Evolutionary conservation across 2,329 filamentous ascomycete genomes (phyloP), one percentile per base, ranked within the genome.

Genomic region (Exserohilum rostratum): DNA sequence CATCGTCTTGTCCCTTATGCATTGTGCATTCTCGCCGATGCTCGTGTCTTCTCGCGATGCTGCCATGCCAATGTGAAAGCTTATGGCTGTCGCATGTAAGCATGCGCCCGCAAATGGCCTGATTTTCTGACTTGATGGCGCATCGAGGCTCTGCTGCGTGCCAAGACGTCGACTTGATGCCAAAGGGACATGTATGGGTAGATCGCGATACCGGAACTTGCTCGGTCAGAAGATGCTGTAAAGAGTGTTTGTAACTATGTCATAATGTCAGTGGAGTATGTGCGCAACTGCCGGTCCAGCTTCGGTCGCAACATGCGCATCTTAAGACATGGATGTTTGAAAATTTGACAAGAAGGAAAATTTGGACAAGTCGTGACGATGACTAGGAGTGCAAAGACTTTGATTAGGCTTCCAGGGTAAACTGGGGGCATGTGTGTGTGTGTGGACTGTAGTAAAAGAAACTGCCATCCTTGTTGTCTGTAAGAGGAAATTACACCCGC

Each of bases 401-500:
- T 40, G 46, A 60, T 60, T 60, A 46, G 45, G 47, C 46, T 47
- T 45, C 49, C 42, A 44, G 38, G 43, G 39, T 18, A 40, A 22
- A 34, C 30, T 45, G 43, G 42, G 31, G 18, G 47, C 38, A 51
- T 50, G 31, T 25, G 22, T 25, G 22, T 25, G 22, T 27, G 46
- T 40, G 53, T 50, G 34, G 44, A 44, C 29, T 39, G 38, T 39
- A 20, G 50, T 49, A 48, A 50, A 50, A 48, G 48, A 45, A 55
- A 27, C 39, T 27, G 27, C 49, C 50, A 35, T 56, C 44, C 37
- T 49, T 49, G 47, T 52, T 65, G 54, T 66, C 60, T 50, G 44
- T 60, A 54, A 42, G 53, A 29, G 31, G 47, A 51, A 57, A 66
- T 55, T 58, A 62, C 56, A 60, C 53, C 31, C 42, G n/a, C 25